phyloP scores from a whole-genome alignment of 148 eudicot genomes.

The Chenopodium suecicum region DNA sequence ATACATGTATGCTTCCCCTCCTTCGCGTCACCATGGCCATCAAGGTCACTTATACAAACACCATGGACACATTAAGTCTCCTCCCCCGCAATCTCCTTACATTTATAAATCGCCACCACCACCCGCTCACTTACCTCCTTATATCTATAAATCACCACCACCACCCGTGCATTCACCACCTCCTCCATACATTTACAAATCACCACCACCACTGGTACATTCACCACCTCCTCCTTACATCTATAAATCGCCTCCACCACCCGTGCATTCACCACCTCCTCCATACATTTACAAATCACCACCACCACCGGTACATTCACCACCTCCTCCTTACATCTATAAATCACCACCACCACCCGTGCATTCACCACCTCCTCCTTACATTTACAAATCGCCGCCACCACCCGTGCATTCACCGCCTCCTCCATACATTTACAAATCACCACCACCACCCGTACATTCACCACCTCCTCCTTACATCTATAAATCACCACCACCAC shows the following conservation, averaged over 20 bases:
- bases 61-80: conserved; percentile 8
- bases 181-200: background rate
- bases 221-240: background rate
- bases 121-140: conserved; percentile 7
- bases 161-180: conserved; percentile 20
- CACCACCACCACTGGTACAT: background rate
- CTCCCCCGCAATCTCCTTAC: conserved; percentile 19
- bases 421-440: background rate
- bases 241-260: background rate
- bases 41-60: conserved; percentile 8
- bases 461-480: conserved; percentile 5
- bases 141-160: conserved; percentile 7
- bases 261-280: background rate
- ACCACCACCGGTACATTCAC: background rate
- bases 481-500: conserved; percentile 26
- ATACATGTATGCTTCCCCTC: conserved; percentile 11
- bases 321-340: background rate
- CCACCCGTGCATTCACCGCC: background rate
- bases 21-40: conserved; percentile 12
- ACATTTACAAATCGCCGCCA: background rate
- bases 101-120: background rate
- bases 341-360: conserved; percentile 9
- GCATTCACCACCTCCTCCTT: background rate
- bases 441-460: conserved; percentile 1
- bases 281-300: background rate